Evolutionary conservation across 768 basidiomycete species (phyloP).

Genomic region (Sporobolomyces roseus): DNA sequence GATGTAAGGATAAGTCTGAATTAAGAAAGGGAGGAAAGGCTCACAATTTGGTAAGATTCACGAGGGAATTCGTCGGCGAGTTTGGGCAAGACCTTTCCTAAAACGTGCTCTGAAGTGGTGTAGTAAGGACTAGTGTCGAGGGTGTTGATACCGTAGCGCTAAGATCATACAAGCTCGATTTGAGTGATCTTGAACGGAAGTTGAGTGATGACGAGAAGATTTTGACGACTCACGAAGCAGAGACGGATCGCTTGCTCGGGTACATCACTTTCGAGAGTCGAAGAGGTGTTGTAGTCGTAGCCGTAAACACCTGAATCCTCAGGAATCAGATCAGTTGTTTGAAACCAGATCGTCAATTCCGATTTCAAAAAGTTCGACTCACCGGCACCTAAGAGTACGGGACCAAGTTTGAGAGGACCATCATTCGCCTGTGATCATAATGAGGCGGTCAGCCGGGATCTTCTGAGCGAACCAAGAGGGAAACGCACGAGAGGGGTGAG

Average conservation of each 20-base stretch:
- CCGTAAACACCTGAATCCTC: constrained; percentile 36
- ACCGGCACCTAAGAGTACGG: constrained; percentile 36
- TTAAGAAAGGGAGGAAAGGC: not conserved
- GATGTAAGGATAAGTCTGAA: not conserved
- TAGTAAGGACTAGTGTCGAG: constrained; percentile 83
- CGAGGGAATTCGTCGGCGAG: constrained; percentile 70
- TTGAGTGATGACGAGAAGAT: not conserved
- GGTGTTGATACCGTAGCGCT: constrained; percentile 71
- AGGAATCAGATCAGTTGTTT: too few species aligned
- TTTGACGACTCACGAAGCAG: constrained; percentile 3
- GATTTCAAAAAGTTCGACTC: too few species aligned
- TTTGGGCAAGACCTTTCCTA: constrained; percentile 59
- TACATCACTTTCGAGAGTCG: constrained; percentile 18
- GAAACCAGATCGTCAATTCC: too few species aligned
- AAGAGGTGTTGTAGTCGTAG: constrained; percentile 39
- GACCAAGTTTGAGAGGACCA: constrained; percentile 27
- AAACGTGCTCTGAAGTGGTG: constrained; percentile 71
- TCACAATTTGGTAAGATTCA: constrained; percentile 62
- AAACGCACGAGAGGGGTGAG: constrained; percentile 6
- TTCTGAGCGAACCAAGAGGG: too few species aligned
- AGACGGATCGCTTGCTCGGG: constrained; percentile 34
- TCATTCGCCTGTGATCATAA: constrained; percentile 4
- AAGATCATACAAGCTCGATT: not conserved
- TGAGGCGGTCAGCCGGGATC: too few species aligned
- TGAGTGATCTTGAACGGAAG: not conserved